Conservation (phyloP, 495 filamentous ascomycete species). For the Aspergillus incahuasiensis region DNA sequence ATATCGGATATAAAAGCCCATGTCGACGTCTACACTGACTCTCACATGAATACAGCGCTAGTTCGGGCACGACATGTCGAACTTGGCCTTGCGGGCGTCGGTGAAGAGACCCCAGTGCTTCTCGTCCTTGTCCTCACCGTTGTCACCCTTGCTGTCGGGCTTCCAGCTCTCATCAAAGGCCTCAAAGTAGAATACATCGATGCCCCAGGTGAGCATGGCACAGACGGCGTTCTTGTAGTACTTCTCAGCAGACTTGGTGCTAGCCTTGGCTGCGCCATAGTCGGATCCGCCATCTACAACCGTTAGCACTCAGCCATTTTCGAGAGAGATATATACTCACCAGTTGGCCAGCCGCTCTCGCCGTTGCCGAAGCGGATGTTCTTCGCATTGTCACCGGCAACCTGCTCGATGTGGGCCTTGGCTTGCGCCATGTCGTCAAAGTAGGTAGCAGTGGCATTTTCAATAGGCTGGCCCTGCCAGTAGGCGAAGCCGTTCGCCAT, state of each 20-base stretch:
- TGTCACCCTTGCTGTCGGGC: constrained; percentile 63
- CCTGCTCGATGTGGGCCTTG: constrained; percentile 60
- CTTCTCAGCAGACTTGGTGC: constrained; percentile 51
- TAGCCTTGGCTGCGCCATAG: constrained; percentile 61
- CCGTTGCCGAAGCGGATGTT: constrained; percentile 67
- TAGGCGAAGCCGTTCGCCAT: constrained; percentile 80
- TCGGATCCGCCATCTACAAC: constrained; percentile 51
- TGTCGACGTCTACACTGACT: background rate
- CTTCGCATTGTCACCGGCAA: constrained; percentile 48
- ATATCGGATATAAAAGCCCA: constrained; percentile 2
- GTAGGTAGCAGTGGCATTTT: constrained; percentile 63
- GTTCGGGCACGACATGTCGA: constrained; percentile 50
- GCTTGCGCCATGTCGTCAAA: constrained; percentile 72
- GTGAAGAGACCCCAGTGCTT: constrained; percentile 75
- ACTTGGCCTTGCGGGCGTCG: constrained; percentile 59
- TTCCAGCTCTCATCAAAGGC: constrained; percentile 82
- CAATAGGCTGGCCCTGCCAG: constrained; percentile 66
- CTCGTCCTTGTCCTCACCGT: constrained; percentile 64
- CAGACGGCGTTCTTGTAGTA: constrained; percentile 70
- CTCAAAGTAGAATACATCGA: constrained; percentile 81
- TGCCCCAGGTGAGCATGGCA: constrained; percentile 64
- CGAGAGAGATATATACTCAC: constrained; percentile 28
- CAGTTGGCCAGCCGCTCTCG: constrained; percentile 68
- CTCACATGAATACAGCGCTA: background rate
- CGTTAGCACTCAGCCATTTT: background rate